Base-by-base conservation (phyloP, 2,329 filamentous ascomycete species). In the Penicillium paneum region DNA sequence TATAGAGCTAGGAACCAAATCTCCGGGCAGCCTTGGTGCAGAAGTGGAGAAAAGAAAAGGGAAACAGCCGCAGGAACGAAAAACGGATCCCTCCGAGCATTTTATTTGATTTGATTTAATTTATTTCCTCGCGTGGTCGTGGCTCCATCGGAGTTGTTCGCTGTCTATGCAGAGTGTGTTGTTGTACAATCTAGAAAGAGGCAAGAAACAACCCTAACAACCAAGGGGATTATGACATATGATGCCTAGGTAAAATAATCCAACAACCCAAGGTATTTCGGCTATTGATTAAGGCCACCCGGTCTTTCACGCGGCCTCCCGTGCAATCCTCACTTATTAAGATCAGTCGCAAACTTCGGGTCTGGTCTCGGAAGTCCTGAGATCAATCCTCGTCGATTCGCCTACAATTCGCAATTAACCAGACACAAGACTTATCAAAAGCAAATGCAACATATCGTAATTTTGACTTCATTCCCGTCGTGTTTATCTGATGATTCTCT, bases 11-110 rank as follows among this genome's bases (percentile, higher is more conserved):
- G 60, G 64, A 67, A 68, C 67, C 67, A 61, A 64, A 58, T 65
- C 63, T 59, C 66, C 65, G 67, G 67, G 57, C 63, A 60, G 54
- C 60, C 60, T 61, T 59, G 41, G 55, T 67, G 61, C 64, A 68
- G 55, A 39, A 60, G 65, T 66, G 66, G 64, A 64, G 57, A 11
- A 49, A 34, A 8, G n/a, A n/a, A 36, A 28, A 64, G 58, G 58
- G 55, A 61, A 58, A 47, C 56, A 66, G 60, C 64, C 63, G 63
- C 66, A 64, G 65, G 64, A 63, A 64, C 64, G 62, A 41, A 45
- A 48, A 46, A 54, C 64, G 65, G 67, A 69, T 67, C 62, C 59
- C 64, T 67, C 66, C 64, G 65, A 67, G 62, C 54, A 59, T 56
- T 58, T 54, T 52, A 59, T 56, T 58, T 55, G 56, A 29, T 36